Evolutionary conservation across 768 basidiomycete genomes (phyloP), one percentile per base, ranked within the genome.

Genomic region (Strobilomyces echinocephalus): DNA sequence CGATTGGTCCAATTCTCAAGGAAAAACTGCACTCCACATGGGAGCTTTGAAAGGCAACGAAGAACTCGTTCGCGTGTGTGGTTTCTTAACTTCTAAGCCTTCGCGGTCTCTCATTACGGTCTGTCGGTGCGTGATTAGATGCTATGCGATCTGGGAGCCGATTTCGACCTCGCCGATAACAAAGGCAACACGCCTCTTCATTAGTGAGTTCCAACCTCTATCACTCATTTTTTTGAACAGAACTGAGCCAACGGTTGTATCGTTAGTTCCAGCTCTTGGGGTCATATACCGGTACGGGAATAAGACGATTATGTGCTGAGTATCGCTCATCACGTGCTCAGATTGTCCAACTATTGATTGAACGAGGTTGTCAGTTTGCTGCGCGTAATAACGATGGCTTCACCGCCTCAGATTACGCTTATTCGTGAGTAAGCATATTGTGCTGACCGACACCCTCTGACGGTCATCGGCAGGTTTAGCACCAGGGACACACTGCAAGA

Each of bases 181-280:
- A 83, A 88, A 72, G 95, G 95, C 43, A 95, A 97, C 62, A 91
- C 92, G 1, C 84, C 95, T 31, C 72, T 97, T 50, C 95, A 97
- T 70, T 94, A 94, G 92, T 95, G 66, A 72, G 90, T 74, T 31
- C 40, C 18, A 4, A 33, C 46, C 52, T 33, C 4, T 40, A 10
- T 21, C 5, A 43, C 16, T 30, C 48, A 47, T 12, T 46, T 34
- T n/a, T 21, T 16, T 42, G 42, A 49, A 10, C 38, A 46, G 41
- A 45, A 28, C 40, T 49, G 42, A 56, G 46, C 49, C 56, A 43
- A 61, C 36, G 33, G 46, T 47, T 43, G 28, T 46, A 21, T 45
- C 55, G 52, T 30, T 60, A 93, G 91, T 69, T 90, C 91, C 21
- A 93, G 91, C 65, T 80, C 90, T 18, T 92, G 90, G 90, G 87